Evolutionary conservation across 192 early-diverging fungal genomes (phyloP), one percentile per base, ranked within the genome.

Genomic region (Mortierella antarctica): DNA sequence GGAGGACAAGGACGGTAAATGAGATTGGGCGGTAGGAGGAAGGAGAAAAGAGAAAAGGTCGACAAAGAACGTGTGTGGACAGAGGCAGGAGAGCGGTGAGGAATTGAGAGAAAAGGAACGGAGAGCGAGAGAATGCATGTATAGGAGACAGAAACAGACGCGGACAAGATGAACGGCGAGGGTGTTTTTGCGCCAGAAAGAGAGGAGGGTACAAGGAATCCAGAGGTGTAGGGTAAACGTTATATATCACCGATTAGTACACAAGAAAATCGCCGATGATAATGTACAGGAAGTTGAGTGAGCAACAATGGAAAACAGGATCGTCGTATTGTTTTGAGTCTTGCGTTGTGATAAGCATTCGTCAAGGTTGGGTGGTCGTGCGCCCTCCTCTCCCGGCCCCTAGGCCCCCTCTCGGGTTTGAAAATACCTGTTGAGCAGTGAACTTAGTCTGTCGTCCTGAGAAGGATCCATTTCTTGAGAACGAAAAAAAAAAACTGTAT

Each of bases 341-440:
- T 65, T 65, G 18, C 10, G 21, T 39, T 5, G 12, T 42, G 18
- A n/a, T 65, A 14, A 13, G 13, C 31, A 39, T 18, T 45, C 39
- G 20, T 42, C 42, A 45, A 20, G 14, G 50, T 17, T 52, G 46
- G 23, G 7, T 45, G 11, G 23, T 45, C 21, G 49, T 46, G 2
- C n/a, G 21, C 60, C 21, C 9, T 0, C 20, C 60, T 18, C 14
- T 18, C 21, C 17, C 60, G 18, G 6, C 15, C n/a, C 17, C 21
- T 18, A 6, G 12, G n/a, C 44, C 0, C 14, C 5, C 21, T 47
- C 47, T 13, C 40, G 52, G 2, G 15, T 55, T 7, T 52, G 41
- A 14, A 54, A 44, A 18, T 74, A 74, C 72, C 72, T 74, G 64
- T 54, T 59, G 58, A 74, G 44, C 57, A 67, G 72, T 49, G 64